Conservation (phyloP, 768 basidiomycete species). For the Galerina marginata region DNA sequence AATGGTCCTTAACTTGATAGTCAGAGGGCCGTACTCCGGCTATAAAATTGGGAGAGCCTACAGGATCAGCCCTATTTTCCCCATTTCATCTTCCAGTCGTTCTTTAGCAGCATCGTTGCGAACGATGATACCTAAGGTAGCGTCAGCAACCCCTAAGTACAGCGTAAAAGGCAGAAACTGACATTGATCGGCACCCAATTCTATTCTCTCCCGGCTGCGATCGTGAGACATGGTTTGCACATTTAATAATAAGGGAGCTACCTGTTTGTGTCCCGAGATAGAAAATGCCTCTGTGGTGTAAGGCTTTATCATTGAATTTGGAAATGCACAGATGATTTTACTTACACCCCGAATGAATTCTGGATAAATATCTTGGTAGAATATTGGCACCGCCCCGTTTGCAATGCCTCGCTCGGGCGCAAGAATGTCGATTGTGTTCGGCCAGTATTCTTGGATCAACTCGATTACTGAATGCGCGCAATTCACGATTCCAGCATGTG, state of each 20-base stretch:
- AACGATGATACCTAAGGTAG: conserved; percentile 65
- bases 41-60: conserved; percentile 32
- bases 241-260: background rate
- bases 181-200: conserved; percentile 75
- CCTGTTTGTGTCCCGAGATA: conserved; percentile 3
- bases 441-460: conserved; percentile 67
- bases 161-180: conserved; percentile 8
- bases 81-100: conserved; percentile 54
- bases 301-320: background rate
- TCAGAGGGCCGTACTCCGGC: background rate
- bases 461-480: conserved; percentile 70
- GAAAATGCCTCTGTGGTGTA: background rate
- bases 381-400: conserved; percentile 60
- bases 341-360: conserved; percentile 46
- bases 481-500: conserved; percentile 75
- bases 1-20: conserved; percentile 45
- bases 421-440: conserved; percentile 64
- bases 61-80: conserved; percentile 66
- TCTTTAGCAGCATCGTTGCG: conserved; percentile 60
- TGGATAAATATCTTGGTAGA: conserved; percentile 42
- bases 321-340: background rate
- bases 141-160: background rate
- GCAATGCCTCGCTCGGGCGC: conserved; percentile 60
- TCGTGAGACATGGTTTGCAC: conserved; percentile 23
- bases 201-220: conserved; percentile 47